Evolutionary conservation across 768 basidiomycete genomes (phyloP).

Genomic region (Vishniacozyma victoriae): DNA sequence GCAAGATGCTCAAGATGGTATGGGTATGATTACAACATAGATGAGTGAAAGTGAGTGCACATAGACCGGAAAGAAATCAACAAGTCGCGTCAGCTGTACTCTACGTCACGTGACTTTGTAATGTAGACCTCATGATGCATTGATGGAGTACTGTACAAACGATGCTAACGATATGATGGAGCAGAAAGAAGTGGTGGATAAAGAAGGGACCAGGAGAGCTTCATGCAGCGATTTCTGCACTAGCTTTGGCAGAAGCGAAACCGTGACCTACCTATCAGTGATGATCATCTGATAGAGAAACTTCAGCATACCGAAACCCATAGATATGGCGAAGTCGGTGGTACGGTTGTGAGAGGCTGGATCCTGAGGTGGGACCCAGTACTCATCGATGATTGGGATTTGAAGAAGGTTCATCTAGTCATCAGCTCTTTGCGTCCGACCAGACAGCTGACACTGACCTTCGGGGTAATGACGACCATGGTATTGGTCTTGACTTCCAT

Average conservation of each 20-base stretch:
- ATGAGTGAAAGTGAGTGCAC: too few relatives aligned
- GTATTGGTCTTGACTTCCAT: conserved; percentile 97
- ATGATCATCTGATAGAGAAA: not conserved
- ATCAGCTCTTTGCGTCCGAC: not conserved
- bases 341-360: conserved; percentile 63
- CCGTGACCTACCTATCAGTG: conserved; percentile 1
- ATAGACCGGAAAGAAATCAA: too few relatives aligned
- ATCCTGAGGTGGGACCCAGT: conserved; percentile 80
- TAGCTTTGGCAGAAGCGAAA: conserved; percentile 9
- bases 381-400: conserved; percentile 90
- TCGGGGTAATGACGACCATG: conserved; percentile 89
- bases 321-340: conserved; percentile 77
- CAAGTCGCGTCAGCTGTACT: too few relatives aligned
- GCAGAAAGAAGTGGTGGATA: not conserved
- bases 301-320: conserved; percentile 66
- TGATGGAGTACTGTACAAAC: too few relatives aligned
- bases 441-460: conserved; percentile 54
- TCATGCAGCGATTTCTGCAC: conserved; percentile 1
- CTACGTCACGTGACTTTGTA: too few relatives aligned
- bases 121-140: too few relatives aligned
- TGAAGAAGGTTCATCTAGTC: conserved; percentile 67
- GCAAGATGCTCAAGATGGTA: too few relatives aligned
- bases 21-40: too few relatives aligned
- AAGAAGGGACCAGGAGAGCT: not conserved
- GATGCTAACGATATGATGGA: too few relatives aligned